These are phyloP conservation scores for Calonectria hongkongensis DNA, from an alignment of 2,329 filamentous ascomycete species.

Conservation along the genomic window DNA sequence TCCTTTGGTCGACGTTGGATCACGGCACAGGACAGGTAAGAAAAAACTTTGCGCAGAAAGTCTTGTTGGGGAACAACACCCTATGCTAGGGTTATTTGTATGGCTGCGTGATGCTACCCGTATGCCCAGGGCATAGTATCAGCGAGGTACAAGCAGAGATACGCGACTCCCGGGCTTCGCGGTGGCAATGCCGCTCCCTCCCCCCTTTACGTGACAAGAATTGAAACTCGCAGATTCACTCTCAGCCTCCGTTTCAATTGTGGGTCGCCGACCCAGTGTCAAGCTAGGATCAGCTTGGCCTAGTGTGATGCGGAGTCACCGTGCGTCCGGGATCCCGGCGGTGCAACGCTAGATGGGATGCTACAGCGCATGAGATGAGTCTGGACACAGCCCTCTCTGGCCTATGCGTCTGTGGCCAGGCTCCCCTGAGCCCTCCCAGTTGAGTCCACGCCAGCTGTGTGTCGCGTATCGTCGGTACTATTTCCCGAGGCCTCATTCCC, in stretches of 20 bases:
- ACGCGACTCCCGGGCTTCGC: constrained; percentile 12
- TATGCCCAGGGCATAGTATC: constrained; percentile 3
- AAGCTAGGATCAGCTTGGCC: constrained; percentile 5
- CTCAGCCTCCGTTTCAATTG: constrained; percentile 34
- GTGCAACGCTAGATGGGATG: not conserved
- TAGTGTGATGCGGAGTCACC: constrained; percentile 11
- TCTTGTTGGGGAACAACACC: not conserved
- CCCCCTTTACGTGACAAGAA: constrained; percentile 27
- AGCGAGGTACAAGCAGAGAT: constrained; percentile 4
- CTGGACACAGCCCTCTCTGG: constrained; percentile 7
- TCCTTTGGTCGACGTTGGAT: constrained; percentile 4
- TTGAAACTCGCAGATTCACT: constrained; percentile 31
- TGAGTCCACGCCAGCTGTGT: not conserved
- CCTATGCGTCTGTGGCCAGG: not conserved
- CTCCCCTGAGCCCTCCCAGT: not conserved
- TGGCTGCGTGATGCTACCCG: constrained; percentile 12
- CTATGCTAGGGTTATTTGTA: constrained; percentile 13
- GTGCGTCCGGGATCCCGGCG: constrained; percentile 5
- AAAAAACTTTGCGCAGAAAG: constrained; percentile 3
- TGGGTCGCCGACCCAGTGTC: constrained; percentile 9
- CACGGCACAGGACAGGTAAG: not conserved
- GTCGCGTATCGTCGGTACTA: constrained; percentile 17
- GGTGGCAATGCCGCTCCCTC: constrained; percentile 24
- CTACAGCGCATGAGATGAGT: constrained; percentile 8
- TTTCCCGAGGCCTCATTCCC: constrained; percentile 8